phyloP scores from a whole-genome alignment of 192 early-diverging fungal species.

The Rhizophagus clarus region DNA sequence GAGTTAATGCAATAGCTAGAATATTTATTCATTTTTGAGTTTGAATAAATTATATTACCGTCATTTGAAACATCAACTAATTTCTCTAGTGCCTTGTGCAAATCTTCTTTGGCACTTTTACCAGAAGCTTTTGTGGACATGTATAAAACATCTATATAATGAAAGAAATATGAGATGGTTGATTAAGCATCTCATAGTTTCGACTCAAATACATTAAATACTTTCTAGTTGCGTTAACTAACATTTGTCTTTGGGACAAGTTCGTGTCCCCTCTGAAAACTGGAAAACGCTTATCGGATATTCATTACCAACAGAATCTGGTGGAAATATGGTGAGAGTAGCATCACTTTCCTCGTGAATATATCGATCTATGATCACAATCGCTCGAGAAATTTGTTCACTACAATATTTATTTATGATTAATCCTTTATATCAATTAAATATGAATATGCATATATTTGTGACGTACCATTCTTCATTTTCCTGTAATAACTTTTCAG shows the following conservation, averaged over 20 bases:
- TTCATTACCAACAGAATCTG: slow-evolving; percentile 34
- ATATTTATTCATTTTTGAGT: slow-evolving; percentile 33
- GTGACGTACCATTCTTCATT: slow-evolving; percentile 35
- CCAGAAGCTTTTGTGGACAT: slow-evolving; percentile 25
- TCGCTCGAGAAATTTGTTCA: slow-evolving; percentile 46
- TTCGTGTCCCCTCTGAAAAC: slow-evolving; percentile 43
- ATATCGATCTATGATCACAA: slow-evolving; percentile 48
- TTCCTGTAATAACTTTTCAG: slow-evolving; percentile 38
- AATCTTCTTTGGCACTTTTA: slow-evolving; percentile 23
- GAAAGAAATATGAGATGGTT: neutral
- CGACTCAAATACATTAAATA: neutral
- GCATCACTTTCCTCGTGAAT: slow-evolving; percentile 44
- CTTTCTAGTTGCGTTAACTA: slow-evolving; percentile 13
- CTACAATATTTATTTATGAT: slow-evolving; percentile 38
- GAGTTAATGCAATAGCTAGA: neutral
- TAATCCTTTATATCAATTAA: slow-evolving; percentile 3
- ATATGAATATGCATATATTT: neutral
- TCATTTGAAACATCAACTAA: slow-evolving; percentile 16
- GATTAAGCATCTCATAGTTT: neutral
- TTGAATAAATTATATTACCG: neutral
- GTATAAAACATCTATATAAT: slow-evolving; percentile 39
- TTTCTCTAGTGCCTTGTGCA: slow-evolving; percentile 16
- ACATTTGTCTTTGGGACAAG: slow-evolving; percentile 48
- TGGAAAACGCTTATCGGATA: slow-evolving; percentile 47
- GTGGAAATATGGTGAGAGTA: slow-evolving; percentile 38